phyloP scores from a whole-genome alignment of 2,329 filamentous ascomycete species.

The Penicillium sp. region DNA sequence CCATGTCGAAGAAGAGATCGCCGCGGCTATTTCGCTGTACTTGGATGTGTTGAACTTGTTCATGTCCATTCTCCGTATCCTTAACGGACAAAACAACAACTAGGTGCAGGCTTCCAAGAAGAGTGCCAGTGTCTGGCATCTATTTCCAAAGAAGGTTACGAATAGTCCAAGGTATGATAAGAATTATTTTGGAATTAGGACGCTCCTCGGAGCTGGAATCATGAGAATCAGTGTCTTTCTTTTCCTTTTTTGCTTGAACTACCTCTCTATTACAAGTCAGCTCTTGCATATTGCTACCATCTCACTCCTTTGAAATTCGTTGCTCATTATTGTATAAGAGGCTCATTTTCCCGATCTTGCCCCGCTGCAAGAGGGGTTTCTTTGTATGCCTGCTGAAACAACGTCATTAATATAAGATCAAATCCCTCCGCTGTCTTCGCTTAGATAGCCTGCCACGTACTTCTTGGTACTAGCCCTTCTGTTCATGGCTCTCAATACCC shows the following conservation, averaged over 20 bases:
- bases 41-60: constrained; percentile 97
- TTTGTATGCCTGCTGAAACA: no score
- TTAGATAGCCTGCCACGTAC: no score
- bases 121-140: background rate
- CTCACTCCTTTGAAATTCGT: no score
- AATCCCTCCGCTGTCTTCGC: no score
- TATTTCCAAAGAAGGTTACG: background rate
- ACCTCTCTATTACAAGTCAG: no score
- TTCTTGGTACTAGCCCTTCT: no score
- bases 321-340: no score
- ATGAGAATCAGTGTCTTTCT: background rate
- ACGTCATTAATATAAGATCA: no score
- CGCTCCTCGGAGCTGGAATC: constrained; percentile 7
- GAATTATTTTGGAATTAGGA: background rate
- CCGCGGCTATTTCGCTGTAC: constrained; percentile 90
- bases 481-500: no score
- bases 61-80: constrained; percentile 88
- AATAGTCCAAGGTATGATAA: background rate
- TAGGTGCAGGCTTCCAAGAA: constrained; percentile 44
- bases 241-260: background rate
- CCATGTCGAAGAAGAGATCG: constrained; percentile 97
- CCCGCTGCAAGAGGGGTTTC: no score
- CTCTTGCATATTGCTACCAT: no score
- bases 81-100: constrained; percentile 96
- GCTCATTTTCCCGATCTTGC: no score